A percentile compares a stretch with the other conserved stretches of the same genome.
These are phyloP conservation scores for Delonix regia DNA, from an alignment of 306 rosid genomes.

Conservation along the genomic window DNA sequence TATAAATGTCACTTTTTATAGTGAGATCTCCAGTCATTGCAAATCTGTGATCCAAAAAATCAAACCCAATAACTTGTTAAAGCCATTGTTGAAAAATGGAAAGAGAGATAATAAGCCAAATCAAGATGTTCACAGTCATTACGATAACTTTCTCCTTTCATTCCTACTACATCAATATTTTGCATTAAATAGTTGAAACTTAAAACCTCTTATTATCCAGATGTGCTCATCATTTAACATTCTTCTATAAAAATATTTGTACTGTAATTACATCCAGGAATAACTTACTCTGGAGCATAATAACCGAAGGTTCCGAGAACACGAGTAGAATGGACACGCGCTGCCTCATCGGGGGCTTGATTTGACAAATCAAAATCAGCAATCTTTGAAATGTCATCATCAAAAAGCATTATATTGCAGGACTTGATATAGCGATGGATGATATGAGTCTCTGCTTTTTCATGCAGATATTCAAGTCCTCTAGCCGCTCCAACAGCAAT, in stretches of 20 bases:
- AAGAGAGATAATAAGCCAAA: slow-evolving; percentile 2
- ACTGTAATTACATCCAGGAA: slow-evolving; percentile 22
- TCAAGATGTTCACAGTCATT: neutral
- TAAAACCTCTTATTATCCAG: neutral
- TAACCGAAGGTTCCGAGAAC: slow-evolving; percentile 92
- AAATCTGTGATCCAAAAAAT: slow-evolving; percentile 56
- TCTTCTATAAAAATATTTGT: neutral
- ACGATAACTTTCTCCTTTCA: neutral
- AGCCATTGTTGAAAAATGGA: slow-evolving; percentile 18
- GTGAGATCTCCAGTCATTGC: slow-evolving; percentile 81
- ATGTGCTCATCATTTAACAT: neutral
- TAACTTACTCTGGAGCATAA: slow-evolving; percentile 86
- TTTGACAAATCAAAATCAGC: slow-evolving; percentile 87
- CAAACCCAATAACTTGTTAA: slow-evolving; percentile 10
- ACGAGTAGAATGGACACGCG: slow-evolving; percentile 90
- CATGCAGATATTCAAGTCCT: slow-evolving; percentile 84
- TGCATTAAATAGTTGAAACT: neutral
- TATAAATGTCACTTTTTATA: slow-evolving; percentile 82
- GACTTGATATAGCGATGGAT: slow-evolving; percentile 88
- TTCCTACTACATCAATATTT: neutral
- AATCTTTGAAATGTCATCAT: slow-evolving; percentile 70
- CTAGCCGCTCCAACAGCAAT: slow-evolving; percentile 83
- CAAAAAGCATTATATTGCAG: slow-evolving; percentile 73
- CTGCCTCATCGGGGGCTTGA: slow-evolving; percentile 82
- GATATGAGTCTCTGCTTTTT: slow-evolving; percentile 69